Evolutionary conservation across 305 asterid species (phyloP), one percentile per base, ranked within the genome.

Genomic region (Fraxinus baroniana): DNA sequence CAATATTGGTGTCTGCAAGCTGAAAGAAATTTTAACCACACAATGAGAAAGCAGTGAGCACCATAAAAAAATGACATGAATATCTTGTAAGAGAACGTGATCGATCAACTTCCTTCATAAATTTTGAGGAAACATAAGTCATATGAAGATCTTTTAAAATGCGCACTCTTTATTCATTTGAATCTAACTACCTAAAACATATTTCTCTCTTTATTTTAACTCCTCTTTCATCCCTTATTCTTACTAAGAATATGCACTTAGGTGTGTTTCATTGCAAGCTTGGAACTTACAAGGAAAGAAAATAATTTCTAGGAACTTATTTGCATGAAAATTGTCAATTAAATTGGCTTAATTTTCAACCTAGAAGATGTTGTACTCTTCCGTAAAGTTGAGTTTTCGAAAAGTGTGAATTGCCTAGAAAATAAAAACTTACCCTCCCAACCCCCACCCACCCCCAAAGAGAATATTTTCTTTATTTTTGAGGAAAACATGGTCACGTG

Each of bases 1-100:
- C 70, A 95, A 90, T 81, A 95, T 84, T 71, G 97, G 95, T 22
- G 89, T 76, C 84, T 83, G 94, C 79, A 88, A 71, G 44, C 98
- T 95, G 95, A 85, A 87, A 88, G 82, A 87, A 78, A 60, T 64
- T 28, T 87, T 77, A 57, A 80, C 74, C 68, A 74, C 66, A 77
- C 55, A 78, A 80, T 79, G 80, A 84, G 81, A n/a, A 57, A 81
- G 66, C 37, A 52, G 55, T 17, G 78, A 78, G 68, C 71, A 84
- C 24, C 76, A 68, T 80, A 76, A 79, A 70, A 44, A 81, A 84
- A 28, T 70, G 17, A 70, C 22, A 13, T 30, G 26, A 55, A 30
- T n/a, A 68, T 28, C n/a, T 68, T 12, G 17, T 13, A 68, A 10
- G 37, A 28, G 75, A 68, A 12, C 75, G 2, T 28, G 39, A 68